Evolutionary conservation across 2,329 filamentous ascomycete genomes (phyloP).

Genomic region (Chrysoporthe austroafricana): DNA sequence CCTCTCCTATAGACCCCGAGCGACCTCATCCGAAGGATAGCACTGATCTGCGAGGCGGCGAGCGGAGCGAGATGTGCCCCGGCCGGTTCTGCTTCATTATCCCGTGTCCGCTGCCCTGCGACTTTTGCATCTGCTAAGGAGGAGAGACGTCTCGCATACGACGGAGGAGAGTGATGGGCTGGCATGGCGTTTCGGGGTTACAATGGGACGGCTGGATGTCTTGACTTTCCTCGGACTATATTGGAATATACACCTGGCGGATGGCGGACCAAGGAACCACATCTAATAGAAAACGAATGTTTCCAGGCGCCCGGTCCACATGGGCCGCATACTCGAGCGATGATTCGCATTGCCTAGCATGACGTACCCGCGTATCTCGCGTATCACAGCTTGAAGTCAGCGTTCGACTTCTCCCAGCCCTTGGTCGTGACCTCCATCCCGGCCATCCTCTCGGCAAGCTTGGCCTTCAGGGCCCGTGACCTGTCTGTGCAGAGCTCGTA

Average conservation of each 20-base stretch:
- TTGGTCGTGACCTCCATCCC: slow-evolving; percentile 55
- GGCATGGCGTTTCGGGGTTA: slow-evolving; percentile 13
- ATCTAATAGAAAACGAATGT: not conserved
- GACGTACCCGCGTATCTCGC: not conserved
- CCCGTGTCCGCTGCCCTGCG: slow-evolving; percentile 44
- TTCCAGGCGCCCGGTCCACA: not conserved
- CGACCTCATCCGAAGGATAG: slow-evolving; percentile 34
- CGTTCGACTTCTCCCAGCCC: slow-evolving; percentile 73
- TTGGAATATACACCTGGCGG: not conserved
- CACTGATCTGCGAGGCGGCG: slow-evolving; percentile 35
- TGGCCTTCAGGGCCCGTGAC: slow-evolving; percentile 69
- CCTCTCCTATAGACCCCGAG: slow-evolving; percentile 32
- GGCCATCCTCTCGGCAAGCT: slow-evolving; percentile 72
- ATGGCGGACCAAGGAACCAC: not conserved
- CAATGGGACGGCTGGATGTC: not conserved
- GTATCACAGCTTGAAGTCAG: slow-evolving; percentile 73
- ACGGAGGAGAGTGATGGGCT: not conserved
- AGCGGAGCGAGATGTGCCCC: slow-evolving; percentile 38
- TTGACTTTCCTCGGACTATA: not conserved
- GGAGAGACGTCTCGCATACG: not conserved
- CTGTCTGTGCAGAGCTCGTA: slow-evolving; percentile 90
- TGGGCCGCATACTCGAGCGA: not conserved
- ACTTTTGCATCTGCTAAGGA: slow-evolving; percentile 42
- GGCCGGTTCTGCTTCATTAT: slow-evolving; percentile 46
- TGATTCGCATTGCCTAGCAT: not conserved